These are phyloP conservation scores for Trametes villosa DNA, from an alignment of 768 basidiomycete genomes.

Conservation along the genomic window DNA sequence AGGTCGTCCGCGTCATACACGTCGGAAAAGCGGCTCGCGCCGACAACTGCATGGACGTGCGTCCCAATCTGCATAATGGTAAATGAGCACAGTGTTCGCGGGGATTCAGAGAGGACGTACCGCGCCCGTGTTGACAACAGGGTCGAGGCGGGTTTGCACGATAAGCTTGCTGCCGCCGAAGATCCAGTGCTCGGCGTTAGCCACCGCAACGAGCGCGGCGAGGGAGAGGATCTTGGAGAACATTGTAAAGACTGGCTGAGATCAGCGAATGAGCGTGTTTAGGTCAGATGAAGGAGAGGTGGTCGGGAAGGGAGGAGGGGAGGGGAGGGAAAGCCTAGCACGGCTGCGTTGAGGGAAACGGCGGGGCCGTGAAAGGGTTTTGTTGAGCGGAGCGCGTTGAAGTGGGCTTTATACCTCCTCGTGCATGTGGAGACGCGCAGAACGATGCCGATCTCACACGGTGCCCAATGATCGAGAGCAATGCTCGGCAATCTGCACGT, in stretches of 20 bases:
- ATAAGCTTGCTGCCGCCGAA: slow-evolving; percentile 23
- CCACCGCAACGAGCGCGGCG: slow-evolving; percentile 16
- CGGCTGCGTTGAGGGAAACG: slow-evolving; percentile 4
- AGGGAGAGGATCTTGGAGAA: slow-evolving; percentile 20
- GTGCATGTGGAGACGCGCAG: background rate
- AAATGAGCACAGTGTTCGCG: background rate
- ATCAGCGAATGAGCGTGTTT: slow-evolving; percentile 12
- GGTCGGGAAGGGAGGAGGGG: background rate
- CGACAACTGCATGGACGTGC: slow-evolving; percentile 24
- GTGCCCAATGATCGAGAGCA: background rate
- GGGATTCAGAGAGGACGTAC: background rate
- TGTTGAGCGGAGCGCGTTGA: background rate
- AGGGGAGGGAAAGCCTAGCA: slow-evolving; percentile 4
- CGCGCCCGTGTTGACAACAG: slow-evolving; percentile 16
- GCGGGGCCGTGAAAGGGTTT: slow-evolving; percentile 14
- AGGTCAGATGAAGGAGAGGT: slow-evolving; percentile 13
- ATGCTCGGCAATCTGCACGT: slow-evolving; percentile 9
- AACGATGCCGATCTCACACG: background rate
- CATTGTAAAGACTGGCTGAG: slow-evolving; percentile 13
- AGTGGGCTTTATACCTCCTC: slow-evolving; percentile 5
- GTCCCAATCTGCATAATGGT: slow-evolving; percentile 9
- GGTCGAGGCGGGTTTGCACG: slow-evolving; percentile 18
- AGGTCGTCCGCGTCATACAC: slow-evolving; percentile 17
- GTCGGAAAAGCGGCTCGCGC: slow-evolving; percentile 19
- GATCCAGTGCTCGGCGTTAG: slow-evolving; percentile 25